These are phyloP conservation scores for Trypethelium eluteriae DNA, from an alignment of 495 filamentous ascomycete species.

Conservation along the genomic window DNA sequence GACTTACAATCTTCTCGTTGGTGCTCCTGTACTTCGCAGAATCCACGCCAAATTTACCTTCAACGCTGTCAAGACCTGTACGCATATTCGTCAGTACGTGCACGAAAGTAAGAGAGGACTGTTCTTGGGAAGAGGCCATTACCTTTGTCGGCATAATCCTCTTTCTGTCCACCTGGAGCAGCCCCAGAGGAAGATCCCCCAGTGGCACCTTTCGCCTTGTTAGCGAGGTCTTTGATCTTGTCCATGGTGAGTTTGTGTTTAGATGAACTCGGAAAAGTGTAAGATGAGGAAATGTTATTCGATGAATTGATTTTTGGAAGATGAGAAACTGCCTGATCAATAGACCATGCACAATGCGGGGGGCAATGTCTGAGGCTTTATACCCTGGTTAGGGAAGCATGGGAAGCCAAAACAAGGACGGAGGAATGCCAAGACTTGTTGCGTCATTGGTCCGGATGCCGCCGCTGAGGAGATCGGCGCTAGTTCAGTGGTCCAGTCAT, in stretches of 20 bases:
- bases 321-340: too few relatives aligned
- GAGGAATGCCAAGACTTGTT: background rate
- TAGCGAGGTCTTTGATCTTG: slow-evolving; percentile 8
- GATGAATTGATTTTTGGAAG: background rate
- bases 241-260: background rate
- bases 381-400: background rate
- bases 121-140: background rate
- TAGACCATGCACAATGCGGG: too few relatives aligned
- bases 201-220: background rate
- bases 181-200: background rate
- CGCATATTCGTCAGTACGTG: background rate
- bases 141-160: slow-evolving; percentile 6
- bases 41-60: background rate
- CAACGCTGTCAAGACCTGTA: slow-evolving; percentile 7
- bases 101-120: background rate
- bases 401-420: background rate
- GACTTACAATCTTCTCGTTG: slow-evolving; percentile 7
- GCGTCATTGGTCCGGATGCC: background rate
- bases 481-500: too few relatives aligned
- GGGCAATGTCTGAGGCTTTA: background rate
- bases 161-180: background rate
- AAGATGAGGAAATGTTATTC: background rate
- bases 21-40: slow-evolving; percentile 3
- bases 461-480: background rate
- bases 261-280: background rate